Base-by-base conservation (phyloP, 1,284 basidiomycete genomes). In the Trametes sp. region DNA sequence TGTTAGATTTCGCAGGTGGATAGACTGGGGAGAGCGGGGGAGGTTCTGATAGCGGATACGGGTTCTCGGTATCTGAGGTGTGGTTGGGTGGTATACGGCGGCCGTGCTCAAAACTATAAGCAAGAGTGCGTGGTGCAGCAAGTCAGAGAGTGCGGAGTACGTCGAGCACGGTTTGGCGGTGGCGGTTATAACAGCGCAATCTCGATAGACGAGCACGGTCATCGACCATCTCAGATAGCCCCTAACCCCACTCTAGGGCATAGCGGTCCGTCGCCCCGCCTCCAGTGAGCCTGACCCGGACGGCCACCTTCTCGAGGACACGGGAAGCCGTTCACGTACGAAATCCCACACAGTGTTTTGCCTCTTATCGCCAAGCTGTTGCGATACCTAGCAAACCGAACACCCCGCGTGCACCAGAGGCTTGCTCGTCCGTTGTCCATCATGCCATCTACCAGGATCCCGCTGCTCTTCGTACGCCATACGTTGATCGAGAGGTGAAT, bases 391-490 rank as follows among this genome's bases (percentile, higher is more conserved):
- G 19, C 24, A n/a, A 19, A 4, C 4, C 24, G 45, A 46, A 11
- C 53, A 13, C 36, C 26, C 42, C 24, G 19, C 57, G 26, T 26
- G 26, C 35, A 16, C 42, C 21, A 7, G 23, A 41, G n/a, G n/a
- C n/a, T 14, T 23, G 7, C 14, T 13, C n/a, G 23, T n/a, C 41
- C 26, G 1, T 23, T 54, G 48, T 38, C 35, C 60, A 57, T 57
- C 21, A 65, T 65, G 62, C 24, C 59, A 28, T 61, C 67, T 7
- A 70, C 49, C 2, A 57, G 42, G 52, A 61, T 58, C 13, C 62
- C 61, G n/a, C 46, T 63, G 61, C 41, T 61, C 3, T 67, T 63
- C 31, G 63, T 62, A 49, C 11, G 63, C 51, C 4, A 10, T 5
- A 19, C 4, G 4, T 26, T 5, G n/a, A 13, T 4, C 16, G 8